Conservation (phyloP, 768 basidiomycete genomes). For the Russula olivacea region DNA sequence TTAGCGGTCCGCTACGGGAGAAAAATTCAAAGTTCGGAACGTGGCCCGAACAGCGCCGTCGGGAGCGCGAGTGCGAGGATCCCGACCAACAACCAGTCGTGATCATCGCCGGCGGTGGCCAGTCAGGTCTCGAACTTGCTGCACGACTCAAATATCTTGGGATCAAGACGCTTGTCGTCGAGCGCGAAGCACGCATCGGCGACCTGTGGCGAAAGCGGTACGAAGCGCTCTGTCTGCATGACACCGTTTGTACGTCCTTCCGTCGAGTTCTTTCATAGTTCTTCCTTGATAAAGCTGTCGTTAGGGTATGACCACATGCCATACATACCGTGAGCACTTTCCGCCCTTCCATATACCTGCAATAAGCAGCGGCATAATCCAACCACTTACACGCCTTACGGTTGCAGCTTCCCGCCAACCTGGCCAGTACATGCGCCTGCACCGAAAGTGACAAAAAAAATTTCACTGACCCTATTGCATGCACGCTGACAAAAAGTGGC, state of each 20-base stretch:
- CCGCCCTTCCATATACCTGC: background rate
- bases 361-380: too few relatives aligned
- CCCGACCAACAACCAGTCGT: constrained; percentile 45
- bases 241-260: constrained; percentile 52
- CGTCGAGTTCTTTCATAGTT: constrained; percentile 9
- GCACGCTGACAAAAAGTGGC: constrained; percentile 6
- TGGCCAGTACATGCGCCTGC: constrained; percentile 32
- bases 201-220: constrained; percentile 65
- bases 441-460: constrained; percentile 27
- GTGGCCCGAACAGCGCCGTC: constrained; percentile 37
- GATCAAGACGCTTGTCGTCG: constrained; percentile 49
- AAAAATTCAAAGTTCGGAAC: constrained; percentile 36
- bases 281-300: background rate
- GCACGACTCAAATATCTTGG: constrained; percentile 54
- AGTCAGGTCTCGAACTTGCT: constrained; percentile 50
- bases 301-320: constrained; percentile 53
- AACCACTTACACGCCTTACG: background rate
- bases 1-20: constrained; percentile 33
- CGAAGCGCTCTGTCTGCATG: constrained; percentile 59
- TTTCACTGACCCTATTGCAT: background rate
- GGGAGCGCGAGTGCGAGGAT: constrained; percentile 34
- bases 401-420: constrained; percentile 31
- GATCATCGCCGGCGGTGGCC: constrained; percentile 47
- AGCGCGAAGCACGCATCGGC: constrained; percentile 54
- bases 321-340: constrained; percentile 31